A percentile compares a stretch with the other conserved stretches of the same genome.
phyloP scores from a whole-genome alignment of 1,284 basidiomycete genomes.

The Cutaneotrichosporon cavernicola region DNA sequence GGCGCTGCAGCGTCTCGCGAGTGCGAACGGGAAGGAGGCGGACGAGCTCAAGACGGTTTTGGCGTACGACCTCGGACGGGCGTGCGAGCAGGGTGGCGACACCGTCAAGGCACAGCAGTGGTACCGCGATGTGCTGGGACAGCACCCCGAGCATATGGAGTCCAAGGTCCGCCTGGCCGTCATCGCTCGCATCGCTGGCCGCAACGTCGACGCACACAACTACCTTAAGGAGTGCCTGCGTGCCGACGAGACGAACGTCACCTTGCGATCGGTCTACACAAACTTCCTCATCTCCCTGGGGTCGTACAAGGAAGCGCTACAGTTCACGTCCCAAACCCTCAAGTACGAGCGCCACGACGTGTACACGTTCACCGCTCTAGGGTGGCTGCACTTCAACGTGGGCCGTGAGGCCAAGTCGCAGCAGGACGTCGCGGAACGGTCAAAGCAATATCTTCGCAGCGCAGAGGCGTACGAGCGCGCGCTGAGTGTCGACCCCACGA shows the following conservation, averaged over 20 bases:
- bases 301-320: conserved; percentile 66
- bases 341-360: conserved; percentile 79
- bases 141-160: conserved; percentile 91
- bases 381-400: conserved; percentile 77
- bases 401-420: conserved; percentile 62
- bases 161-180: conserved; percentile 87
- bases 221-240: conserved; percentile 75
- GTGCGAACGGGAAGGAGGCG: conserved; percentile 57
- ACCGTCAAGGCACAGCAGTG: conserved; percentile 71
- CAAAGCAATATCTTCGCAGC: conserved; percentile 71
- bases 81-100: conserved; percentile 79
- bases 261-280: conserved; percentile 69
- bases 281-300: conserved; percentile 70
- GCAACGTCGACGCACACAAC: conserved; percentile 75
- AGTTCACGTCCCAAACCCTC: conserved; percentile 80
- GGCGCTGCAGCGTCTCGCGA: conserved; percentile 50
- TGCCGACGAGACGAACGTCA: conserved; percentile 46
- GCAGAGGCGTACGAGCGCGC: conserved; percentile 91
- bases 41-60: conserved; percentile 69
- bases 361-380: conserved; percentile 86
- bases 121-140: conserved; percentile 75
- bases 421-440: conserved; percentile 66
- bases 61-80: conserved; percentile 81
- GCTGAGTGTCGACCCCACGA: conserved; percentile 72
- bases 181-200: conserved; percentile 67